Evolutionary conservation across 768 basidiomycete species (phyloP), one percentile per base, ranked within the genome.

Genomic region (Saitozyma sp.): DNA sequence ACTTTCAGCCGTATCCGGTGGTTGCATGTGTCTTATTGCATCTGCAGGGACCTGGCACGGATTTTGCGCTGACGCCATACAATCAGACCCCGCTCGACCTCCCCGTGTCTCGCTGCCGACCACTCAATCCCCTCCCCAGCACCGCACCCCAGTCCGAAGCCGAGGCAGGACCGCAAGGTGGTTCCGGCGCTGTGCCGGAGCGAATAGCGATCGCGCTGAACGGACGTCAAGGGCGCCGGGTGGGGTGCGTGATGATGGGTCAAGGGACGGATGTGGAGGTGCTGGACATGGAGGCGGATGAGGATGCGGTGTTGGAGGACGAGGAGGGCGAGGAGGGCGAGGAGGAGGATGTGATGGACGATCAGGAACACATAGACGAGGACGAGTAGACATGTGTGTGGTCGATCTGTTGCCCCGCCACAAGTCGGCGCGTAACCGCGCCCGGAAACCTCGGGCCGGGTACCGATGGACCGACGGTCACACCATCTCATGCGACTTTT

Each of bases 191-290:
- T 45, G 57, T 19, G n/a, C 29, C 45, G 13, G 62, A 40, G 8
- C 40, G 29, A 14, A 29, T 56, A 17, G 43, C 38, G 9, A 50
- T 71, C 10, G 65, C 69, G 37, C 50, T 74, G 46, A 74, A 73
- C 58, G 69, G 72, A 10, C 39, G 67, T 45, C 48, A 59, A 37
- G 69, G 72, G 9, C 50, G 69, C 37, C 56, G 69, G 54, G 61
- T 74, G 41, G 72, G 69, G 9, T 71, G 69, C 61, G 63, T 74
- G 9, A 19, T 61, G 17, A 52, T 58, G 41, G 70, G 63, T 16
- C 57, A 64, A 50, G 71, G 59, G 9, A 60, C 45, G 38, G 61
- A 59, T 16, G 54, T 72, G 14, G 63, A 67, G 54, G 69, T 71
- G 10, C 55, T 66, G 49, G 68, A 70, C 61, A 55, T 70, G 62